These are phyloP conservation scores for Agaricus bisporus DNA, from an alignment of 768 basidiomycete species.

Conservation along the genomic window DNA sequence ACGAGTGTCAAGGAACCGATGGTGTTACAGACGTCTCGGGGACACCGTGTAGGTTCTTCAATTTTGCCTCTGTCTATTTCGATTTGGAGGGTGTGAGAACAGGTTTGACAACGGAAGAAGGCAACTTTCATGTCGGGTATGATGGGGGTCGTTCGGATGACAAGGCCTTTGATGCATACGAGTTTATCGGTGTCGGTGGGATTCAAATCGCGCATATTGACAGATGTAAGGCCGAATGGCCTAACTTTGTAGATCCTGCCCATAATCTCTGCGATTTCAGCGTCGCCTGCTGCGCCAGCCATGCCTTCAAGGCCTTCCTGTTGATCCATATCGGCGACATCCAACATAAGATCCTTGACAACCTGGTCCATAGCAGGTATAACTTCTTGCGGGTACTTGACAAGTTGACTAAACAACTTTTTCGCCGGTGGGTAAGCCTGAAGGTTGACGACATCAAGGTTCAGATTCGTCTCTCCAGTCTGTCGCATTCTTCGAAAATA, in stretches of 20 bases:
- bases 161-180: constrained; percentile 91
- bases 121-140: constrained; percentile 99
- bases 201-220: constrained; percentile 95
- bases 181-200: constrained; percentile 99
- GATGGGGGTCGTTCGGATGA: constrained; percentile 95
- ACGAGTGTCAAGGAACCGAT: constrained; percentile 91
- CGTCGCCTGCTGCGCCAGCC: constrained; percentile 69
- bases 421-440: constrained; percentile 78
- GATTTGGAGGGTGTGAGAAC: constrained; percentile 94
- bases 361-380: constrained; percentile 97
- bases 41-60: constrained; percentile 86
- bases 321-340: constrained; percentile 78
- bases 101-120: constrained; percentile 95
- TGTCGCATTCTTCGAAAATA: constrained; percentile 84
- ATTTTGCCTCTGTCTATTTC: constrained; percentile 99
- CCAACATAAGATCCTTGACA: constrained; percentile 88
- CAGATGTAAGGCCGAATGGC: constrained; percentile 75
- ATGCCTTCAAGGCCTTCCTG: constrained; percentile 67
- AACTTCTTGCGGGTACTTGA: constrained; percentile 95
- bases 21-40: constrained; percentile 86
- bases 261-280: constrained; percentile 86
- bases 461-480: constrained; percentile 90
- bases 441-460: constrained; percentile 84
- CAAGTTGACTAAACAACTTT: constrained; percentile 78
- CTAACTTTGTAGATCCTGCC: constrained; percentile 87